Evolutionary conservation across 2,329 filamentous ascomycete species (phyloP), one percentile per base, ranked within the genome.

Genomic region (Colletotrichum incanum): DNA sequence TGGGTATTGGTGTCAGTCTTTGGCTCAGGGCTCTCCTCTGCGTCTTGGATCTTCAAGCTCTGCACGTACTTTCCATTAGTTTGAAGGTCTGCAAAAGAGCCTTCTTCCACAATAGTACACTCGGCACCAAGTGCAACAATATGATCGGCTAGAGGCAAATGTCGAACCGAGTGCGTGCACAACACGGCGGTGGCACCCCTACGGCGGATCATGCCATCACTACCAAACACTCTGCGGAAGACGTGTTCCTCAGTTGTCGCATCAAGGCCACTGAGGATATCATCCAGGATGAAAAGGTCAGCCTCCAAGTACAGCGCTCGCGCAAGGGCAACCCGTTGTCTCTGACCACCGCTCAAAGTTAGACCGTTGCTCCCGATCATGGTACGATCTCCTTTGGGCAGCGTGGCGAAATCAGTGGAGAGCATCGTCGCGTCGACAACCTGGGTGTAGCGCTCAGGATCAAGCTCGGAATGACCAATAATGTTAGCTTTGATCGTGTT

Each of bases 341-440:
- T 69, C 31, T 86, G 84, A 0, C 85, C 85, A 1, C 85, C 85
- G 14, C 82, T 84, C 0, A 86, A 72, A 23, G 80, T 81, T n/a
- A 85, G 80, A 0, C 84, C 84, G 23, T 81, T 80, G 56, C 79
- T 82, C 6, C 85, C 85, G 55, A 86, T 75, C 5, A 78, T 77
- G 0, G 83, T 84, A 14, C 77, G 61, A 39, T 85, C 82, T 0
- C 83, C 83, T 1, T 79, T 75, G 0, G 81, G 79, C 0, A 86
- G 73, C 0, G 71, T 65, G 0, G 60, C 64, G 5, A 84, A 71
- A 67, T 85, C 83, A 0, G 71, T 55, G 1, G 71, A 67, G 0
- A 85, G 76, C 67, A 80, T 74, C 0, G 80, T 81, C 0, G 82
- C 80, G 0, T 81, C 75, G 0, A 84, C 70, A 0, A 84, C 79